Conservation (phyloP, 2,329 filamentous ascomycete species). For the Penicillium sp. region DNA sequence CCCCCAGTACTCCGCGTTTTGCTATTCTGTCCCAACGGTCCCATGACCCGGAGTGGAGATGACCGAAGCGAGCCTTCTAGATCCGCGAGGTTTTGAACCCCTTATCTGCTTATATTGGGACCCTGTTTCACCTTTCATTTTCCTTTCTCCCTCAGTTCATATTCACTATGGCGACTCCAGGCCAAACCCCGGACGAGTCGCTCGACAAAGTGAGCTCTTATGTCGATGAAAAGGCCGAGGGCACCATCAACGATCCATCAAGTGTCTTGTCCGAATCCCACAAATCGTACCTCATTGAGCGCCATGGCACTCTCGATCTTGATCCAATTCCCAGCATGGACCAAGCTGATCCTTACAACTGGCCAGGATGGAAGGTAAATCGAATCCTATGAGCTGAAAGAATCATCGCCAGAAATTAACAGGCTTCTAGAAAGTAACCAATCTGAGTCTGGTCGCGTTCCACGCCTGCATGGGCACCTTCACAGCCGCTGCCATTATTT, state of each 20-base stretch:
- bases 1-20: background rate
- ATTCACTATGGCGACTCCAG: slow-evolving; percentile 6
- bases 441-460: slow-evolving; percentile 57
- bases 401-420: slow-evolving; percentile 3
- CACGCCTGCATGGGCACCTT: slow-evolving; percentile 61
- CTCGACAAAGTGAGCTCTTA: slow-evolving; percentile 11
- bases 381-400: background rate
- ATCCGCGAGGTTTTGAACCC: background rate
- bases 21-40: background rate
- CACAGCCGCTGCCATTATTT: slow-evolving; percentile 55
- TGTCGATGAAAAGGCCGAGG: slow-evolving; percentile 18
- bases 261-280: slow-evolving; percentile 25
- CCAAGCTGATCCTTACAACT: slow-evolving; percentile 58
- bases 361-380: slow-evolving; percentile 52
- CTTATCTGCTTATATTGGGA: background rate
- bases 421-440: slow-evolving; percentile 48
- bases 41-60: background rate
- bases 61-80: background rate
- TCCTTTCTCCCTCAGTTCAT: background rate
- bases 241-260: slow-evolving; percentile 2
- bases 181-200: background rate
- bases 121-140: background rate
- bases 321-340: slow-evolving; percentile 53
- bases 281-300: slow-evolving; percentile 51
- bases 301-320: slow-evolving; percentile 56